phyloP scores from a whole-genome alignment of 164 flowering plant genomes.

The Annona squamosa region DNA sequence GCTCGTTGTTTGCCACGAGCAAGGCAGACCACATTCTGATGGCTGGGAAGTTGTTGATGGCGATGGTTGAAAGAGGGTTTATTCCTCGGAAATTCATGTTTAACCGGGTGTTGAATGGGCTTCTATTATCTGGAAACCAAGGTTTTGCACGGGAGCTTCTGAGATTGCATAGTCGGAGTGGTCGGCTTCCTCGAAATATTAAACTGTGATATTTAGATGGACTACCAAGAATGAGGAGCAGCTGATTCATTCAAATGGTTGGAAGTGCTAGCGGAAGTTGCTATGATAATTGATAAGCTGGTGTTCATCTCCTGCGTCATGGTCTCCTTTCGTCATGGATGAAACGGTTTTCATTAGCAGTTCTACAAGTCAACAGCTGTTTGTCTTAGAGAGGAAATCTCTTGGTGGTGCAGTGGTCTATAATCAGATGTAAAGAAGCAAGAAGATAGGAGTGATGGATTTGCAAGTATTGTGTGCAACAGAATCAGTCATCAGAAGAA shows the following conservation, averaged over 20 bases:
- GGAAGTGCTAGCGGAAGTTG: background rate
- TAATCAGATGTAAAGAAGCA: background rate
- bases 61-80: constrained; percentile 86
- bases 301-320: background rate
- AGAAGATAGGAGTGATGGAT: background rate
- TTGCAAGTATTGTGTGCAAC: background rate
- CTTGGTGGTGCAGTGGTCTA: background rate
- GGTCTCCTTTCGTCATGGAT: background rate
- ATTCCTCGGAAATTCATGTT: constrained; percentile 63
- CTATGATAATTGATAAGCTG: background rate
- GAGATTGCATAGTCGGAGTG: constrained; percentile 51
- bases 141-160: constrained; percentile 72
- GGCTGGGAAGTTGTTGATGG: constrained; percentile 80
- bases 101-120: constrained; percentile 76
- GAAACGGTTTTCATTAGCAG: background rate
- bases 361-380: background rate
- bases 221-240: background rate
- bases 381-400: background rate
- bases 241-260: background rate
- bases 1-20: constrained; percentile 76
- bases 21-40: constrained; percentile 62
- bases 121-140: constrained; percentile 76
- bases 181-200: constrained; percentile 55
- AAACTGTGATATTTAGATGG: constrained; percentile 32
- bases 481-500: background rate